Evolutionary conservation across 2,329 filamentous ascomycete species (phyloP), one percentile per base, ranked within the genome.

Genomic region (Cordyceps fumosorosea): DNA sequence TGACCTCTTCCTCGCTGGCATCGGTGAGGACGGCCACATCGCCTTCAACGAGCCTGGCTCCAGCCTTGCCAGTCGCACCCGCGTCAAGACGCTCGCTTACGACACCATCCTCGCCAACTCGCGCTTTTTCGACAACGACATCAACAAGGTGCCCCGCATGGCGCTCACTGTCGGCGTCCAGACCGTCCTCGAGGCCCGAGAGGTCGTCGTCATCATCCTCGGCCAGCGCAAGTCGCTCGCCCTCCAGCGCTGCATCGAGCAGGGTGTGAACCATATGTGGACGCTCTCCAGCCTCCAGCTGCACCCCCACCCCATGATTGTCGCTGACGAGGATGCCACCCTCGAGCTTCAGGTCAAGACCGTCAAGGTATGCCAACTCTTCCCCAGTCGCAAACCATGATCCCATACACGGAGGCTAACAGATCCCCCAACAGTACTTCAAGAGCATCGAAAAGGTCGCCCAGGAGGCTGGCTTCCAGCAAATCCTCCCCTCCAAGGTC

Each of bases 1-100:
- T 66, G 90, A 95, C 73, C 83, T 95, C 29, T 96, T 95, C 76
- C 82, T 96, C 5, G 90, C 89, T 18, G 91, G 91, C 48, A 91
- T 96, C 61, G 91, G 91, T 34, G 88, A 90, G 61, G 91, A 96
- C 71, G 91, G 91, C 5, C 91, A 96, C 75, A 91, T 96, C 66
- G 91, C 91, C 55, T 96, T 96, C 82, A 96, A 96, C 75, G 91
- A 96, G 76, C 91, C 91, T 4, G 91, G 90, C 47, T 92, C 89
- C 12, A 91, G 87, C 64, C 77, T 96, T 64, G 83, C 84, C 67
- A 91, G 88, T 62, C 84, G 89, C 53, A 96, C 91, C 14, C 83
- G 91, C 64, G 90, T 95, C 71, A 95, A 95, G 82, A 95, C 91
- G 1, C 78, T 96, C 57, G 89, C 91, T 45, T 92, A 93, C 71